Evolutionary conservation across 306 rosid species (phyloP), one percentile per base, ranked within the genome.

Genomic region (Chamaecrista fasciculata): DNA sequence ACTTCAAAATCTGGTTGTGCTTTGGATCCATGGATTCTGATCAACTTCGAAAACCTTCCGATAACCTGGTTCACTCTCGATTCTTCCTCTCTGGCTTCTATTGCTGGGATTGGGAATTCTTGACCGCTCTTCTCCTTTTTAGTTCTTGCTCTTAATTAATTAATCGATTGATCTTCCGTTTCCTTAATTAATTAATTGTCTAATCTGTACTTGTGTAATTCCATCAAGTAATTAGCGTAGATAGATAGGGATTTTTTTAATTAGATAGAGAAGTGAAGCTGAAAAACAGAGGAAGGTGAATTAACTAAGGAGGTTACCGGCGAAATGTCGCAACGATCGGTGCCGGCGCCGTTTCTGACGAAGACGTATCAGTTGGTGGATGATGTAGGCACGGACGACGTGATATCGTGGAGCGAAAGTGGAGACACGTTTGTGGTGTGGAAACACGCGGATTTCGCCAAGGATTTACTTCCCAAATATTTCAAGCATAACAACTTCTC

Each of bases 61-160:
- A 73, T 65, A 67, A 74, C 23, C 60, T 74, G 20, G 76, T 73
- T 47, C 92, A 80, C 71, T 85, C 82, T 67, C 83, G 77, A 19
- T 86, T 82, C 74, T 87, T 83, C 62, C 92, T 85, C 47, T 80
- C 80, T 61, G 97, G 97, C 2, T 94, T 94, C 77, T 94, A 88
- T 80, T 94, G 98, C 69, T 94, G 98, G 97, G 92, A 62, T 57
- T 94, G 98, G 98, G 96, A 94, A 31, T 94, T 94, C 78, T 79
- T 94, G 63, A 86, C 97, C 16, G 97, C 98, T 60, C 97, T 90
- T 8, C 90, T 94, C 48, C 96, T 93, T 16, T 94, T 94, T 29
- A 86, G 97, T 81, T 80, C 58, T n/a, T 84, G 70, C 10, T 40
- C n/a, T 43, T 31, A 16, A 57, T 57, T 11, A 7, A 6, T 1